Evolutionary conservation across 2,329 filamentous ascomycete genomes (phyloP).

Genomic region (Calonectria pseudoreteaudii): DNA sequence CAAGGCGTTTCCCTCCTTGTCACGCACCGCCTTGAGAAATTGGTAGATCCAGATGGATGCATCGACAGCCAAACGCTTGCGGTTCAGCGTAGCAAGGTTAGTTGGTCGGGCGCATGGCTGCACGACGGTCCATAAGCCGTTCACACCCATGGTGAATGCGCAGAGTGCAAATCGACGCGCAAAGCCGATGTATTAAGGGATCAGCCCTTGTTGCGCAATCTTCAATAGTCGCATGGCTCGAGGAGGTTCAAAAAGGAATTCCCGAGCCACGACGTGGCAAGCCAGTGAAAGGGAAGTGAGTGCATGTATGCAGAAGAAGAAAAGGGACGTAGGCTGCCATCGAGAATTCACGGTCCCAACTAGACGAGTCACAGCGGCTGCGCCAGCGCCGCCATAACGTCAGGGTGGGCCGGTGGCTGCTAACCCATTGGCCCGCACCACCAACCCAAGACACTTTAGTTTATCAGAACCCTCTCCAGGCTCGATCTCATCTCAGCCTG

Average conservation of each 20-base stretch:
- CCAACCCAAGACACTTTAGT: slow-evolving; percentile 12
- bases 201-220: slow-evolving; percentile 29
- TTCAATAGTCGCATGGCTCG: slow-evolving; percentile 10
- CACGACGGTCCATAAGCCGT: slow-evolving; percentile 95
- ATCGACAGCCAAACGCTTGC: slow-evolving; percentile 95
- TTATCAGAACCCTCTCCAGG: slow-evolving; percentile 21
- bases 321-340: slow-evolving; percentile 13
- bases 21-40: slow-evolving; percentile 97
- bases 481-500: slow-evolving; percentile 11
- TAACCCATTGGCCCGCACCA: slow-evolving; percentile 28
- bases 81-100: slow-evolving; percentile 95
- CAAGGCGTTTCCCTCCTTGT: slow-evolving; percentile 97
- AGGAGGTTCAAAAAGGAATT: background rate
- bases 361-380: background rate
- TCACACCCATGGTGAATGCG: slow-evolving; percentile 84
- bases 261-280: background rate
- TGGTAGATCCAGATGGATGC: slow-evolving; percentile 99
- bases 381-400: slow-evolving; percentile 34
- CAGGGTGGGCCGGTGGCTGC: slow-evolving; percentile 35
- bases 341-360: slow-evolving; percentile 19
- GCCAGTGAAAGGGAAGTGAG: background rate
- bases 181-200: slow-evolving; percentile 26
- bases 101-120: slow-evolving; percentile 96
- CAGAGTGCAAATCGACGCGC: slow-evolving; percentile 25
- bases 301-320: background rate